phyloP scores from a whole-genome alignment of 2,329 filamentous ascomycete species.

The Colletotrichum spinosum region DNA sequence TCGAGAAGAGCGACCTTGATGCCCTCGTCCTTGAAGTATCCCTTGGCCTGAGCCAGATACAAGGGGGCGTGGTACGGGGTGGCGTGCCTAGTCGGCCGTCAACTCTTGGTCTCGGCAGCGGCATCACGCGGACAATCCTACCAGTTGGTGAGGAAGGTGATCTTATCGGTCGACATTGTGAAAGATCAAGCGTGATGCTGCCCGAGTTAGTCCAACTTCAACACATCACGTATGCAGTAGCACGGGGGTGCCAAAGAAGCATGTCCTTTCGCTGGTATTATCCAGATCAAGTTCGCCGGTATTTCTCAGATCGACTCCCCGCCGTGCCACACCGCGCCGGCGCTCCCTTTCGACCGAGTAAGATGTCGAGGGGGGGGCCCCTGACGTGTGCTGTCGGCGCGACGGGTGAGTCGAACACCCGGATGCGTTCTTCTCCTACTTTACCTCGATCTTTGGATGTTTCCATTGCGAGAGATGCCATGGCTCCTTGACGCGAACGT shows the following conservation, averaged over 20 bases:
- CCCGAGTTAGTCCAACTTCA: conserved; percentile 57
- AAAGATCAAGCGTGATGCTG: conserved; percentile 57
- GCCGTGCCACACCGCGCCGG: conserved; percentile 35
- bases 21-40: conserved; percentile 80
- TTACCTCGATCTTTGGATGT: conserved; percentile 58
- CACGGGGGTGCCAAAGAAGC: conserved; percentile 70
- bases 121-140: conserved; percentile 52
- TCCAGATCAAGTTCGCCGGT: conserved; percentile 88
- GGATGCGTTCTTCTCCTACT: conserved; percentile 58
- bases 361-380: conserved; percentile 32
- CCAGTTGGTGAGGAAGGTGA: conserved; percentile 88
- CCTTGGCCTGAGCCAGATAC: conserved; percentile 81
- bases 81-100: conserved; percentile 70
- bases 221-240: conserved; percentile 43
- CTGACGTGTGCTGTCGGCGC: conserved; percentile 5
- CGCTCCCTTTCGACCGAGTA: conserved; percentile 23
- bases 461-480: conserved; percentile 47
- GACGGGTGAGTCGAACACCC: conserved; percentile 53
- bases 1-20: conserved; percentile 83
- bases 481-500: conserved; percentile 39
- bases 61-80: conserved; percentile 84
- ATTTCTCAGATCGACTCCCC: conserved; percentile 74
- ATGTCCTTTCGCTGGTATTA: conserved; percentile 91
- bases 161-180: conserved; percentile 85
- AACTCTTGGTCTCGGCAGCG: conserved; percentile 16